Evolutionary conservation across 2,329 filamentous ascomycete genomes (phyloP).

Genomic region (Aureobasidium melanogenum): DNA sequence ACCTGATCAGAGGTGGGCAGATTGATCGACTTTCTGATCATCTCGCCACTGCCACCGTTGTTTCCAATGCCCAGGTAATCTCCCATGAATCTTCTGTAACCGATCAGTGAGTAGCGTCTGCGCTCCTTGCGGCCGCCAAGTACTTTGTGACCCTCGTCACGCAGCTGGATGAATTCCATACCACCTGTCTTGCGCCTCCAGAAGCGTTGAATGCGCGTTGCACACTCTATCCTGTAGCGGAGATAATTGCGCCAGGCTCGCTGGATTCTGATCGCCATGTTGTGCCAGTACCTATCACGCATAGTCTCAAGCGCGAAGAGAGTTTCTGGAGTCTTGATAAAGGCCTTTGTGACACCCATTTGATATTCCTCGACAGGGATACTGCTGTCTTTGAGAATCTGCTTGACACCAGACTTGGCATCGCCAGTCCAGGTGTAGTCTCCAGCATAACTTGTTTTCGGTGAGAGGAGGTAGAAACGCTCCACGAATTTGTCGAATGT

Average conservation of each 20-base stretch:
- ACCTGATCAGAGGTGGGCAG: constrained; percentile 62
- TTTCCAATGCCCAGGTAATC: constrained; percentile 91
- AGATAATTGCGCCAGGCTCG: constrained; percentile 95
- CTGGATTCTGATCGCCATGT: constrained; percentile 97
- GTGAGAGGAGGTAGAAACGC: constrained; percentile 89
- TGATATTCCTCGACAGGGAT: constrained; percentile 95
- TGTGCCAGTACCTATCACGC: constrained; percentile 97
- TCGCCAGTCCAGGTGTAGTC: constrained; percentile 95
- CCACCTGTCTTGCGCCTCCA: constrained; percentile 91
- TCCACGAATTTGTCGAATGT: constrained; percentile 98
- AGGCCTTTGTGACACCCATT: constrained; percentile 92
- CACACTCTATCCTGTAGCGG: constrained; percentile 83
- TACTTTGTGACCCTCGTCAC: constrained; percentile 78
- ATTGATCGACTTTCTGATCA: constrained; percentile 66
- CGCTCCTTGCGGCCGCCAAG: constrained; percentile 83
- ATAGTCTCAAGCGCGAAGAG: constrained; percentile 95
- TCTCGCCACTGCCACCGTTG: constrained; percentile 65
- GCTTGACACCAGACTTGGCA: constrained; percentile 74
- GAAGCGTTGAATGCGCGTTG: constrained; percentile 87
- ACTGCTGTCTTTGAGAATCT: constrained; percentile 92
- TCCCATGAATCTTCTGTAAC: constrained; percentile 84
- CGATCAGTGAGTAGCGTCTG: constrained; percentile 80
- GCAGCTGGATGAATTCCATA: constrained; percentile 76
- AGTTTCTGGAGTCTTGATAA: constrained; percentile 96
- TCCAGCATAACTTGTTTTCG: constrained; percentile 89